Conservation (phyloP, 2,329 filamentous ascomycete genomes). For the Hypoxylon sp. region DNA sequence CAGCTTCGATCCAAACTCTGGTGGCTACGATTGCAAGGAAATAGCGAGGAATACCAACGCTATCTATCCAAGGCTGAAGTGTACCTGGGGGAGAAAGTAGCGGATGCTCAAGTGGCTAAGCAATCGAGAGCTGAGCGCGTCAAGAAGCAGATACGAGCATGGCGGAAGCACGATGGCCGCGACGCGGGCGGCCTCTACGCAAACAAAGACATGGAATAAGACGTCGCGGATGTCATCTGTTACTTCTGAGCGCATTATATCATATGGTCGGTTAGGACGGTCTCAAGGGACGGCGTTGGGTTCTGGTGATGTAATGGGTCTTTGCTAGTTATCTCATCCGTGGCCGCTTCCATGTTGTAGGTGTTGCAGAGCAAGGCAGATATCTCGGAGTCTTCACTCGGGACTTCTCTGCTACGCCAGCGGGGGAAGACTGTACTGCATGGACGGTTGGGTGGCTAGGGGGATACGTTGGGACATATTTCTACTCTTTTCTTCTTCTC, state of each 20-base stretch:
- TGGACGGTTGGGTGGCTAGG: conserved; percentile 12
- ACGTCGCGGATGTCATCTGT: conserved; percentile 26
- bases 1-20: conserved; percentile 65
- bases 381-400: conserved; percentile 17
- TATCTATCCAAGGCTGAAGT: conserved; percentile 59
- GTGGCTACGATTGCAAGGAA: conserved; percentile 64
- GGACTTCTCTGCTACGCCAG: background rate
- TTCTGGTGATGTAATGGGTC: conserved; percentile 37
- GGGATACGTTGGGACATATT: conserved; percentile 18
- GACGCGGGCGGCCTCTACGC: conserved; percentile 40
- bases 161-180: conserved; percentile 40
- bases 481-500: conserved; percentile 18
- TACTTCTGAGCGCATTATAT: conserved; percentile 38
- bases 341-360: conserved; percentile 21
- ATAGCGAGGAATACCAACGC: conserved; percentile 54
- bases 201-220: conserved; percentile 35
- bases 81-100: conserved; percentile 51
- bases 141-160: conserved; percentile 43
- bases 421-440: conserved; percentile 10
- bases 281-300: conserved; percentile 44
- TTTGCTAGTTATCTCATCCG: conserved; percentile 35
- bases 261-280: conserved; percentile 38
- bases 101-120: conserved; percentile 45
- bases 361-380: conserved; percentile 20
- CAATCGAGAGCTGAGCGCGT: conserved; percentile 42